Conservation (phyloP, 2,329 filamentous ascomycete genomes). For the Sclerotinia borealis region DNA sequence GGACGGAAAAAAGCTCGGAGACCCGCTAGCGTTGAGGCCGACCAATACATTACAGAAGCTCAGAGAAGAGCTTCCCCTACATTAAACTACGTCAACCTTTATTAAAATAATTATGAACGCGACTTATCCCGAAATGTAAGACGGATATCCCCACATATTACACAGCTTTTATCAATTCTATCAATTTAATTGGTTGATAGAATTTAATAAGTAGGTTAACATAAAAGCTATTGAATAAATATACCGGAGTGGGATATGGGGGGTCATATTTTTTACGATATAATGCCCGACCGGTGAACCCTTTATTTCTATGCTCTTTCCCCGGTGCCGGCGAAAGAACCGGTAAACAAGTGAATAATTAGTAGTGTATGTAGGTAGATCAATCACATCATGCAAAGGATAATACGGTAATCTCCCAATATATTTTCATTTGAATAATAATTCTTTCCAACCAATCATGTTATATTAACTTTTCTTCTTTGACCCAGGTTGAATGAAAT, state of each 20-base stretch:
- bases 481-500: background rate
- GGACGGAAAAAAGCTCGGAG: slow-evolving; percentile 10
- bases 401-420: too few relatives aligned
- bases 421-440: background rate
- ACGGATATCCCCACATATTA: slow-evolving; percentile 8
- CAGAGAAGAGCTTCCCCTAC: background rate
- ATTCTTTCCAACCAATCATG: background rate
- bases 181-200: background rate
- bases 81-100: background rate
- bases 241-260: background rate
- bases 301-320: background rate
- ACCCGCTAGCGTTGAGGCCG: slow-evolving; percentile 5
- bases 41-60: background rate
- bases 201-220: too few relatives aligned
- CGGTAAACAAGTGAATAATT: background rate
- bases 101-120: background rate
- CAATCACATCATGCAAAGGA: too few relatives aligned
- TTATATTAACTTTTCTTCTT: background rate
- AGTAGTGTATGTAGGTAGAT: background rate
- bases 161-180: background rate
- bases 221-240: too few relatives aligned
- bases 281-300: background rate
- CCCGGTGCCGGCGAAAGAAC: background rate
- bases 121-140: slow-evolving; percentile 4
- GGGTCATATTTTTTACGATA: background rate